Percentiles rank a stretch among this genome's conserved stretches.
phyloP scores from a whole-genome alignment of 2,329 filamentous ascomycete genomes.

The Aspergillus neoniger region DNA sequence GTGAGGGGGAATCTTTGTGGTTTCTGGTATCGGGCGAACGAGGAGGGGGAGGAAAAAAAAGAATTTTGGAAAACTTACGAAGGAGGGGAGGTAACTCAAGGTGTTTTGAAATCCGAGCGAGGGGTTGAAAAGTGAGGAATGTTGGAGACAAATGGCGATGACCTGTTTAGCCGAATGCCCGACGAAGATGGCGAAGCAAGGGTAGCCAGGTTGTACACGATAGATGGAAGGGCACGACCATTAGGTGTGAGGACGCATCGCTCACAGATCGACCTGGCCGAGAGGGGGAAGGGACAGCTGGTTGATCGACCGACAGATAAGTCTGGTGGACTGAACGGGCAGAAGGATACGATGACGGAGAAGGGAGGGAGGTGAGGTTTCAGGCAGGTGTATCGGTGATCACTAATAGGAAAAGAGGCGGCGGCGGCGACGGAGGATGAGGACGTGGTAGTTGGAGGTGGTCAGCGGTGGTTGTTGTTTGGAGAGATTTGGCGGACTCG shows the following conservation, averaged over 20 bases:
- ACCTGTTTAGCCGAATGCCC: conserved; percentile 23
- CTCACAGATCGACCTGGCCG: conserved; percentile 15
- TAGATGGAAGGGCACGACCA: conserved; percentile 23
- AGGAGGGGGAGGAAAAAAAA: background rate
- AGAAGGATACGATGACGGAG: conserved; percentile 5
- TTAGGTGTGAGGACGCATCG: conserved; percentile 24
- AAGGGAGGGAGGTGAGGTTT: conserved; percentile 9
- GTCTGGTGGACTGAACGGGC: conserved; percentile 21
- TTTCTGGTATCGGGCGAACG: background rate
- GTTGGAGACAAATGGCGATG: conserved; percentile 21
- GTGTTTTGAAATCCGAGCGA: conserved; percentile 13
- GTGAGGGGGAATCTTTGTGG: background rate
- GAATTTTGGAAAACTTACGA: conserved; percentile 1
- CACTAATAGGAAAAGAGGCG: background rate
- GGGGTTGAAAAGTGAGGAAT: conserved; percentile 18
- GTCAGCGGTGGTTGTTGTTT: conserved; percentile 2
- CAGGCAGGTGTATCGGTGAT: background rate
- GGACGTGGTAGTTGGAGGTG: background rate
- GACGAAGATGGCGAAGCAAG: conserved; percentile 27
- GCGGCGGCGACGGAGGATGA: background rate
- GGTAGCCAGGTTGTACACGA: conserved; percentile 24
- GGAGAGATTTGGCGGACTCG: conserved; percentile 22
- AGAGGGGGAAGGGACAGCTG: conserved; percentile 1
- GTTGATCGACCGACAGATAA: conserved; percentile 14
- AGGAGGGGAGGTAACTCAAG: background rate